Evolutionary conservation across 306 rosid genomes (phyloP), one percentile per base, ranked within the genome.

Genomic region (Cucumis hystrix): DNA sequence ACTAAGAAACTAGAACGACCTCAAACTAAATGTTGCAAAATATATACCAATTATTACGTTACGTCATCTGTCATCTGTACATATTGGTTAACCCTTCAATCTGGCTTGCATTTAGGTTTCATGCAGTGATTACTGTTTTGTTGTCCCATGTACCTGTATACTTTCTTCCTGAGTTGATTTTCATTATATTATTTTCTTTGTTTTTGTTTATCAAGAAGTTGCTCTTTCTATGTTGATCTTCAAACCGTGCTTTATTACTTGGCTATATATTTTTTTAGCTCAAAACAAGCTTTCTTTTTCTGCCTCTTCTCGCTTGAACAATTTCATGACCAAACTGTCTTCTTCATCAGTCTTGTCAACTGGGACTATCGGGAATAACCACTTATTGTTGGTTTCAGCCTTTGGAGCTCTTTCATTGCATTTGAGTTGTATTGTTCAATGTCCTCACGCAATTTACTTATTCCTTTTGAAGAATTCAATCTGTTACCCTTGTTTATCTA

Each of bases 401-500:
- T 71, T 51, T 49, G 75, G 76, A 71, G 54, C 55, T 71, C 43
- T 5, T 45, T 69, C 57, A 7, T 47, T 47, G 76, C 60, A 71
- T 8, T 71, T 71, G 41, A 71, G 60, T 71, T 49, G 60, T 10
- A 1, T 23, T 73, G 28, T 49, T 73, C 62, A 73, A 9, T 30
- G 47, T 10, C 25, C 62, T 73, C 41, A 0, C 47, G 11, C 40
- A 69, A 20, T 41, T 40, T 67, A 41, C 33, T 54, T 52, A 12
- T 73, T 73, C 30, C 23, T 25, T 49, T 16, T 49, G n/a, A 39
- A 33, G 61, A 49, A 51, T 51, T 52, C 18, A 51, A 18, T 33
- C 16, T 52, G 59, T 54, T 54, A 80, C 67, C 66, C 84, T 76
- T 47, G 39, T 63, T 18, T 33, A 49, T 67, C 65, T 64, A 56